Percentiles rank a stretch among this genome's conserved stretches.
phyloP scores from a whole-genome alignment of 768 basidiomycete genomes.

The Amanita thiersii region DNA sequence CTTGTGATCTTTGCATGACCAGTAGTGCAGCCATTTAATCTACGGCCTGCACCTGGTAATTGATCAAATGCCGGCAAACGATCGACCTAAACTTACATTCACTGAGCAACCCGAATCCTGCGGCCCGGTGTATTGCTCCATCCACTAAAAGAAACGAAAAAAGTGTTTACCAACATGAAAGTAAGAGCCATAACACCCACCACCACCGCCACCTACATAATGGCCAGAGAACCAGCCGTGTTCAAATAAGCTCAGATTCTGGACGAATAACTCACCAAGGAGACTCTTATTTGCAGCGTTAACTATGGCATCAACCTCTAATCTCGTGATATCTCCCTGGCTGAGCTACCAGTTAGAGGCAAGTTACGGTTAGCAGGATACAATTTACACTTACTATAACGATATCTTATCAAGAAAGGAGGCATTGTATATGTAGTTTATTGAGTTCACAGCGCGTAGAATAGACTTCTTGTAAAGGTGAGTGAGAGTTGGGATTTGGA shows the following conservation, averaged over 20 bases:
- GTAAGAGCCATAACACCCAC: conserved; percentile 26
- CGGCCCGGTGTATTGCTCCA: conserved; percentile 74
- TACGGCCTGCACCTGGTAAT: conserved; percentile 36
- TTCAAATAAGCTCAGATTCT: background rate
- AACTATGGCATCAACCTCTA: conserved; percentile 68
- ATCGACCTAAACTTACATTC: conserved; percentile 48
- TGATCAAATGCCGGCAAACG: background rate
- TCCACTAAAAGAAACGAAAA: conserved; percentile 26
- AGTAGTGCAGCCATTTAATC: conserved; percentile 57
- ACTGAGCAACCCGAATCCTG: conserved; percentile 52
- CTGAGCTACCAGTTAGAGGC: conserved; percentile 25
- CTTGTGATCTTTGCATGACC: conserved; percentile 76
- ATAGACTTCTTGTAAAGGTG: conserved; percentile 38
- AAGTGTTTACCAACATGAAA: background rate
- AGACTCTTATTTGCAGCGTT: conserved; percentile 76
- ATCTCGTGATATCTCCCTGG: conserved; percentile 70
- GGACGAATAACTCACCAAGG: conserved; percentile 37
- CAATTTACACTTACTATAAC: conserved; percentile 45
- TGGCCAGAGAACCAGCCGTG: background rate
- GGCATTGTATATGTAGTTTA: conserved; percentile 26
- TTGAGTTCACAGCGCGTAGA: conserved; percentile 24
- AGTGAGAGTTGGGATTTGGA: conserved; percentile 47
- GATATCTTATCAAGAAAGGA: conserved; percentile 49
- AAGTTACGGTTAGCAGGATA: background rate
- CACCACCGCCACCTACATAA: conserved; percentile 76